These are phyloP conservation scores for Botryotinia narcissicola DNA, from an alignment of 2,329 filamentous ascomycete genomes.

Conservation along the genomic window DNA sequence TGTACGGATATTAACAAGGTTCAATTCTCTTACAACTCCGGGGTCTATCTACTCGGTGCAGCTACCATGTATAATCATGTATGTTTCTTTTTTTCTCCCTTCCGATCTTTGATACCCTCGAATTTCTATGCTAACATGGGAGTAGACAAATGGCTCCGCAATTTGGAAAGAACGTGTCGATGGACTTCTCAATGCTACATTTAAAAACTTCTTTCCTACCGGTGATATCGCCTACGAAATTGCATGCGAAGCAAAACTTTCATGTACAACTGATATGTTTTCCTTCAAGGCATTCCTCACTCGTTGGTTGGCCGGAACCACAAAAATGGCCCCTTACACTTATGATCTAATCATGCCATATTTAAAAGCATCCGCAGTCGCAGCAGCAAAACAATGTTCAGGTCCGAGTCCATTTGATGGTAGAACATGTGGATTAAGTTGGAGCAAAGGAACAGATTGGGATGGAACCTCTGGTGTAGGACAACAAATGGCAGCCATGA, in stretches of 20 bases:
- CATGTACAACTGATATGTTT: conserved; percentile 61
- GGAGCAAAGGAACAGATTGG: conserved; percentile 47
- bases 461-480: conserved; percentile 62
- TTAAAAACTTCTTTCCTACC: conserved; percentile 44
- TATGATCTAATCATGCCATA: conserved; percentile 51
- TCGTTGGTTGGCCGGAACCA: conserved; percentile 57
- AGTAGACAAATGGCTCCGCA: conserved; percentile 39
- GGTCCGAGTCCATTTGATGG: conserved; percentile 49
- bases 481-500: conserved; percentile 69
- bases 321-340: conserved; percentile 59
- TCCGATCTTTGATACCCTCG: conserved; percentile 42
- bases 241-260: conserved; percentile 54
- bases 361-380: conserved; percentile 52
- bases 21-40: conserved; percentile 70
- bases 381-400: conserved; percentile 56
- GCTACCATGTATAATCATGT: conserved; percentile 50
- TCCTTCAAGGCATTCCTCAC: conserved; percentile 65
- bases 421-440: conserved; percentile 59
- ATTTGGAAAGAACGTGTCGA: conserved; percentile 42
- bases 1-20: conserved; percentile 55
- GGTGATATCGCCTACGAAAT: conserved; percentile 55
- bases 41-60: conserved; percentile 57
- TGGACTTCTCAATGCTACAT: conserved; percentile 39
- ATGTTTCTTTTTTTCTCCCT: conserved; percentile 45
- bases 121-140: neutral